These are phyloP conservation scores for Parasarocladium wereldwijsianum DNA, from an alignment of 2,329 filamentous ascomycete genomes.

Conservation along the genomic window DNA sequence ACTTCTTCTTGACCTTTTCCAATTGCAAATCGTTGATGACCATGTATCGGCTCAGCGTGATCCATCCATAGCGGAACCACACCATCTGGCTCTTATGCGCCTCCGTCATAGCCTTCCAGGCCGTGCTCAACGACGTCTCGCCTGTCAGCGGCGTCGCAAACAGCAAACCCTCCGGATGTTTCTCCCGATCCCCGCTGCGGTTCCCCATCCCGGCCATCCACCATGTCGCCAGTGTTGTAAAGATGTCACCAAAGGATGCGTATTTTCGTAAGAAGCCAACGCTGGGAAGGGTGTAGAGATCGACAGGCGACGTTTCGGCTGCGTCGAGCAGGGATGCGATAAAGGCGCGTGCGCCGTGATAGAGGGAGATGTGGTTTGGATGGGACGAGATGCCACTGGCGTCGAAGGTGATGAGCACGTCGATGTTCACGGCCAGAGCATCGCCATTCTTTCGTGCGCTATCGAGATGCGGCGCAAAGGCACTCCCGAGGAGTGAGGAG, in stretches of 20 bases:
- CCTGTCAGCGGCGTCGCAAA: constrained; percentile 59
- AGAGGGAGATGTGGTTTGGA: constrained; percentile 85
- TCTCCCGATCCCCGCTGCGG: constrained; percentile 15
- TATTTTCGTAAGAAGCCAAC: constrained; percentile 72
- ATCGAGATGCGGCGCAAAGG: constrained; percentile 56
- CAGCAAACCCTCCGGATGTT: constrained; percentile 44
- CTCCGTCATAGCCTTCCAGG: constrained; percentile 74
- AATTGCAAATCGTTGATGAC: constrained; percentile 72
- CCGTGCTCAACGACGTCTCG: constrained; percentile 29
- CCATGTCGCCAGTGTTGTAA: constrained; percentile 51
- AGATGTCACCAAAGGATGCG: constrained; percentile 56
- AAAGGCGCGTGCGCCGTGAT: constrained; percentile 66
- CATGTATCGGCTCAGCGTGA: constrained; percentile 85
- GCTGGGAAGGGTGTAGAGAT: constrained; percentile 70
- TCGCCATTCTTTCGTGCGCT: constrained; percentile 14
- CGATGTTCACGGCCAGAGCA: constrained; percentile 39
- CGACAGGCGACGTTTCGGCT: constrained; percentile 57
- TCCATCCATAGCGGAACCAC: constrained; percentile 97
- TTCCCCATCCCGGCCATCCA: constrained; percentile 25
- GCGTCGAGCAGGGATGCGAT: constrained; percentile 49
- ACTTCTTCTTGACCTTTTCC: constrained; percentile 20
- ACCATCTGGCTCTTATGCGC: constrained; percentile 95
- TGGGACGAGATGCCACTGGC: constrained; percentile 67
- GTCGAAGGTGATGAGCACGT: constrained; percentile 86
- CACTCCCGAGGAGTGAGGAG: constrained; percentile 50